A percentile compares a stretch with the other conserved stretches of the same genome.
Evolutionary conservation across 2,329 filamentous ascomycete genomes (phyloP).

Genomic region (Claviceps sp.): DNA sequence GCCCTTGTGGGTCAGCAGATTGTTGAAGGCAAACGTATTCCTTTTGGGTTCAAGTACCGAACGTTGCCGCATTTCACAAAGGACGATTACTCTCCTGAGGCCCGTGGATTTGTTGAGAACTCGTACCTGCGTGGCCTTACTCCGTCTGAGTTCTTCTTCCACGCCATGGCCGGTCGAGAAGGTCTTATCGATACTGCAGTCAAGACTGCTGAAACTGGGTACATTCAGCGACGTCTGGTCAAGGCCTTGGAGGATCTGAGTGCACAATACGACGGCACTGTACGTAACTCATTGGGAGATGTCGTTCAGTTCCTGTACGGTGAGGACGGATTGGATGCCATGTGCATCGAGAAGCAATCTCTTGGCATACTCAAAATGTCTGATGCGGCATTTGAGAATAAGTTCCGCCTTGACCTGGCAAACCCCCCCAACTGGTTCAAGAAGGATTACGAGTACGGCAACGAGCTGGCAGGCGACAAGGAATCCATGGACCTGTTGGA

Average conservation of each 20-base stretch:
- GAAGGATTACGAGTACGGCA: constrained; percentile 56
- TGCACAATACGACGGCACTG: constrained; percentile 93
- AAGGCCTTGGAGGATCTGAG: constrained; percentile 97
- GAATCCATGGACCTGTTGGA: constrained; percentile 78
- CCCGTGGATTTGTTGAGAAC: constrained; percentile 95
- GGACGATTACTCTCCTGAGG: constrained; percentile 95
- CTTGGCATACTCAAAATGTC: constrained; percentile 79
- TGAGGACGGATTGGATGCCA: constrained; percentile 90
- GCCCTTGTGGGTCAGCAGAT: constrained; percentile 96
- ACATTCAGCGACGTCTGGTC: constrained; percentile 95
- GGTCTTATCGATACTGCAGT: constrained; percentile 99
- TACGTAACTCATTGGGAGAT: constrained; percentile 91
- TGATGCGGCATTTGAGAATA: constrained; percentile 60
- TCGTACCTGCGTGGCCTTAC: constrained; percentile 94
- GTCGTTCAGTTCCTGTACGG: constrained; percentile 96
- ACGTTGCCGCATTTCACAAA: constrained; percentile 97
- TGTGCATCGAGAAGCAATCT: constrained; percentile 83
- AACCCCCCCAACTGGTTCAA: constrained; percentile 46
- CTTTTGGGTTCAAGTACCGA: constrained; percentile 97
- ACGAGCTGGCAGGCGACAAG: constrained; percentile 77
- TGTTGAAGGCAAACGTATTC: constrained; percentile 96
- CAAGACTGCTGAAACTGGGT: constrained; percentile 97
- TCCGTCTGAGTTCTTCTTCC: constrained; percentile 96
- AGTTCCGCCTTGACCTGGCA: constrained; percentile 68
- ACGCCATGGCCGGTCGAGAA: constrained; percentile 99